These are phyloP conservation scores for Lotmaria passim DNA, from an alignment of 208 protist genomes.

Conservation along the genomic window DNA sequence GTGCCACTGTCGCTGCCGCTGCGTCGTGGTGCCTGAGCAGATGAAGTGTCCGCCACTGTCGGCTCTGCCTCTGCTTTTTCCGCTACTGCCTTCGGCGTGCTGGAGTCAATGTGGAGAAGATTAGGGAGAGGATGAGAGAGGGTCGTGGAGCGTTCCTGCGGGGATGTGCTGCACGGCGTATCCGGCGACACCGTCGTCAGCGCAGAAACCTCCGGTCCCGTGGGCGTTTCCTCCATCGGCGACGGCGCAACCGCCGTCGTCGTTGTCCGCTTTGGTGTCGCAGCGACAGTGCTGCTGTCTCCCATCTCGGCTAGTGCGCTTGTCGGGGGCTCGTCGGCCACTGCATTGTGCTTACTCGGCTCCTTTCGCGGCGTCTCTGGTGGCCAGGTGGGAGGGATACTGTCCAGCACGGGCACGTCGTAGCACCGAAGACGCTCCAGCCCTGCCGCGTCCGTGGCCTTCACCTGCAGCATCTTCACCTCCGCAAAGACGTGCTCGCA, in stretches of 20 bases:
- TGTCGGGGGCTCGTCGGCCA: background rate
- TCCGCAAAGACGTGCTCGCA: slow-evolving; percentile 29
- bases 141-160: background rate
- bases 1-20: background rate
- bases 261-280: background rate
- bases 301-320: background rate
- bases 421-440: slow-evolving; percentile 24
- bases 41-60: background rate
- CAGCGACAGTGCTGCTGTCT: background rate
- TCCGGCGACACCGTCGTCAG: slow-evolving; percentile 25
- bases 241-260: background rate
- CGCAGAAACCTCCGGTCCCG: slow-evolving; percentile 13
- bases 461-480: slow-evolving; percentile 35
- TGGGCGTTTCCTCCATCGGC: slow-evolving; percentile 12
- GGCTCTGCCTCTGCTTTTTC: no score
- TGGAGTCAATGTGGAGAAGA: background rate
- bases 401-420: slow-evolving; percentile 28
- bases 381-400: slow-evolving; percentile 28
- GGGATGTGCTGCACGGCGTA: slow-evolving; percentile 16
- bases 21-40: background rate
- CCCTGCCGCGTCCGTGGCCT: slow-evolving; percentile 16
- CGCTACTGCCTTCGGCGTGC: background rate
- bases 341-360: background rate
- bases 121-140: background rate
- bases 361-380: background rate